A percentile compares a stretch with the other conserved stretches of the same genome.
Conservation (phyloP, 495 filamentous ascomycete species). For the Aspergillus bertholletiae region DNA sequence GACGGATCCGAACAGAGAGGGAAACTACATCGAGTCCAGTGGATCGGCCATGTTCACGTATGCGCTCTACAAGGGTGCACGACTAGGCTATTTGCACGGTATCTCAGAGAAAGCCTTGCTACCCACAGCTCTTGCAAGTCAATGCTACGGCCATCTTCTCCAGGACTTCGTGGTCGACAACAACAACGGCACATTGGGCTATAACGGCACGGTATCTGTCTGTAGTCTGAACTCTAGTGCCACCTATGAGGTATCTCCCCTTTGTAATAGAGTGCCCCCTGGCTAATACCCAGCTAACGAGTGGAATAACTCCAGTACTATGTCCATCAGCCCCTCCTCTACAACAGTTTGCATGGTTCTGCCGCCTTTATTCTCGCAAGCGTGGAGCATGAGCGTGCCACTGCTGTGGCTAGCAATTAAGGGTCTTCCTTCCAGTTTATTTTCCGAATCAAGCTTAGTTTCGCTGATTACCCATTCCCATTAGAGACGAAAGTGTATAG, state of each 20-base stretch:
- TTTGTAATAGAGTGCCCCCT: not conserved
- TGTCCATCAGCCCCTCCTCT: slow-evolving; percentile 35
- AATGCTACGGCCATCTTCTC: slow-evolving; percentile 39
- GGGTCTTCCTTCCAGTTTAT: no score
- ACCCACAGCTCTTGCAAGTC: slow-evolving; percentile 13
- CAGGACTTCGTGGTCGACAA: slow-evolving; percentile 35
- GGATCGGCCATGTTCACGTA: slow-evolving; percentile 59
- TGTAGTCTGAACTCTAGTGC: slow-evolving; percentile 50
- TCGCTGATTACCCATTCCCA: no score
- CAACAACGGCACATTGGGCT: slow-evolving; percentile 42
- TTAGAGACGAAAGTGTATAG: no score
- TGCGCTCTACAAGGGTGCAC: slow-evolving; percentile 49
- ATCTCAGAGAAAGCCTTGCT: not conserved
- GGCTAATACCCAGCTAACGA: not conserved
- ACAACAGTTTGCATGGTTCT: slow-evolving; percentile 44
- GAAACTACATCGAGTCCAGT: slow-evolving; percentile 61
- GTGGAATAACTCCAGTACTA: slow-evolving; percentile 40
- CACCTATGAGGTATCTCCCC: slow-evolving; percentile 43
- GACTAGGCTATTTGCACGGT: slow-evolving; percentile 35
- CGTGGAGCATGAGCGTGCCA: slow-evolving; percentile 37
- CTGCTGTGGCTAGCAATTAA: not conserved
- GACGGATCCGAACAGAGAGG: slow-evolving; percentile 38
- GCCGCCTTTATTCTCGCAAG: slow-evolving; percentile 48
- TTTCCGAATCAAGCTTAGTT: no score
- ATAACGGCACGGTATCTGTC: slow-evolving; percentile 53